phyloP scores from a whole-genome alignment of 163 green algal species.

The Volvox carteri region DNA sequence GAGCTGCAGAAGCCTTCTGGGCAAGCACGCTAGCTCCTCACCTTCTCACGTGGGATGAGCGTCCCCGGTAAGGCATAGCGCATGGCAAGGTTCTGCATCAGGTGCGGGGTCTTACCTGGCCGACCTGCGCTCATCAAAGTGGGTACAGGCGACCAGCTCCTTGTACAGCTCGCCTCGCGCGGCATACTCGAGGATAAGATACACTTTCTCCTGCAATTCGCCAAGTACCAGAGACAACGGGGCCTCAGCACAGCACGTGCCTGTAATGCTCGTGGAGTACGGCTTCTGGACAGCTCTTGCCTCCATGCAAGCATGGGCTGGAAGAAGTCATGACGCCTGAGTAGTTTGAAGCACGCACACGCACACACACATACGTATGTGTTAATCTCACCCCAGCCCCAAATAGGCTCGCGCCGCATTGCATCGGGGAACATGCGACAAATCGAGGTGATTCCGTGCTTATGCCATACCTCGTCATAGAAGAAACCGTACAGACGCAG shows the following conservation, averaged over 20 bases:
- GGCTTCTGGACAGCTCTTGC: too few species aligned
- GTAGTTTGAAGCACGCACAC: too few species aligned
- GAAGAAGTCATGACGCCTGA: too few species aligned
- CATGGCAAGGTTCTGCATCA: not conserved
- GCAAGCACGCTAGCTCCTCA: not conserved
- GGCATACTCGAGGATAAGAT: conserved; percentile 99
- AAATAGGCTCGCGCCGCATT: too few species aligned
- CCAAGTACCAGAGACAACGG: too few species aligned
- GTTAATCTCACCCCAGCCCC: too few species aligned
- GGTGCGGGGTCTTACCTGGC: conserved; percentile 80
- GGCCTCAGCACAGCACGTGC: too few species aligned
- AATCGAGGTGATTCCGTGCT: too few species aligned
- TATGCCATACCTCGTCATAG: conserved; percentile 83
- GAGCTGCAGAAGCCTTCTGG: not conserved
- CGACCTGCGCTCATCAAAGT: conserved; percentile 91
- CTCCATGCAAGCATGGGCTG: too few species aligned
- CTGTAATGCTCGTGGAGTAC: too few species aligned
- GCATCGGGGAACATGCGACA: not conserved
- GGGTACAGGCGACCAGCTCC: conserved; percentile 87
- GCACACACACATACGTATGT: too few species aligned
- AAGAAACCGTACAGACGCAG: conserved; percentile 97
- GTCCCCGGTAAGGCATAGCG: not conserved
- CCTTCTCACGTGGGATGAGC: too few species aligned
- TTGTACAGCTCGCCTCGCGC: conserved; percentile 97
- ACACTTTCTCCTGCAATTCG: conserved; percentile 94